A percentile compares a stretch with the other conserved stretches of the same genome.
phyloP scores from a whole-genome alignment of 257 asterid genomes.

The Solanum pennellii region DNA sequence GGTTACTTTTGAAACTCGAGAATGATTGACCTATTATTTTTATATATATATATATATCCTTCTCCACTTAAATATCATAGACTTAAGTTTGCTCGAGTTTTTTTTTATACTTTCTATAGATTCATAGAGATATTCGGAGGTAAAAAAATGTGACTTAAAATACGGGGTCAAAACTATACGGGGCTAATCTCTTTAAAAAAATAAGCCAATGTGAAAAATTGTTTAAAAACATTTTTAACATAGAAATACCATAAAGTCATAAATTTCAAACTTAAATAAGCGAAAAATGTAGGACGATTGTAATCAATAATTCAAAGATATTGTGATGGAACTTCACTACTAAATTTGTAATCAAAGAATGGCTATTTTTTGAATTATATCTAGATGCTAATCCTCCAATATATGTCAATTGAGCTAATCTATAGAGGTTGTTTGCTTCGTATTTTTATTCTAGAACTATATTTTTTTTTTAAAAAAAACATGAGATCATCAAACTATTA shows the following conservation, averaged over 20 bases:
- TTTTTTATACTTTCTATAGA: neutral
- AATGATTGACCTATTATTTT: too few species aligned
- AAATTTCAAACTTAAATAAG: neutral
- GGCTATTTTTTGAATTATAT: neutral
- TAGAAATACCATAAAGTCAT: neutral
- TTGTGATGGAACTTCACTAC: neutral
- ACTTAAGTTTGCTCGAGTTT: rapidly evolving
- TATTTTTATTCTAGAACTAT: neutral
- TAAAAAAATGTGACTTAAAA: neutral
- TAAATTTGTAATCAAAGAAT: neutral
- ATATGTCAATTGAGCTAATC: neutral
- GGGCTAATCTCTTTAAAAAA: neutral
- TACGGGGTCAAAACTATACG: neutral
- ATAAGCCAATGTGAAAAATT: neutral
- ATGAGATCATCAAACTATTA: too few species aligned
- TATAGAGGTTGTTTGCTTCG: neutral
- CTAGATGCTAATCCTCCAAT: neutral
- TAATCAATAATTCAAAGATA: neutral
- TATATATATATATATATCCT: too few species aligned
- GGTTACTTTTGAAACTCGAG: too few species aligned
- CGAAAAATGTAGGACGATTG: neutral
- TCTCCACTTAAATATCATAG: neutral
- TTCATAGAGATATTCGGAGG: neutral
- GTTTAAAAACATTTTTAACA: neutral
- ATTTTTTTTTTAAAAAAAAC: too few species aligned